Base-by-base conservation (phyloP, 148 eudicot species). In the Pharnaceum exiguum region DNA sequence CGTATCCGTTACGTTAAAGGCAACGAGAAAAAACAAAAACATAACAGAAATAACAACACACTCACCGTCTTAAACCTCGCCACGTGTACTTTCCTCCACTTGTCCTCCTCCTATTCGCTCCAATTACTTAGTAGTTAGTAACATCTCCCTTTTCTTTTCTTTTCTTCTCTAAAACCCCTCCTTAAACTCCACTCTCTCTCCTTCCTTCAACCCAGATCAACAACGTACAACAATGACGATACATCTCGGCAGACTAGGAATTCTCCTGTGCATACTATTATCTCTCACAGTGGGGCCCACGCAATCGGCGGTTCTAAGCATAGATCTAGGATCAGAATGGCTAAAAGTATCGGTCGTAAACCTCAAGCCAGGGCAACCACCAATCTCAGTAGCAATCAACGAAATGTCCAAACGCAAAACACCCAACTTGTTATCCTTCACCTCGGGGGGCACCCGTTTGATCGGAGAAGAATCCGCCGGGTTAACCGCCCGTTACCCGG, bases 311-410 rank as follows among this genome's bases (percentile, higher is more conserved):
- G 95, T 89, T 0, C 59, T 75, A 10, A 94, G 99, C 75, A 61
- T 94, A 77, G 99, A 94, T 86, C 87, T 89, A 4, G 99, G 99
- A 10, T 86, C 96, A 3, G 99, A 94, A 80, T 94, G 83, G 91
- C 37, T 89, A 4, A 94, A 94, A 73, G 96, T 94, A 22, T 89
- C 91, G 4, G 91, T 86, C 1, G 99, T 94, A 16, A 94, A 94
- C 56, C 76, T 94, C 0, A 94, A 94, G 55, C 95, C 95, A 1
- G 95, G 95, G 0, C 96, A 86, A 25, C 57, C 70, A 2, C 99
- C 96, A 27, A 94, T 94, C 36, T 86, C 99, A 2, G 58, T 94
- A 69, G 96, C 96, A 10, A 89, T 94, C 25, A 94, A 94, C 63
- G 96, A 94, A 62, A 89, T 94, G 96, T 94, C 96, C 17, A 94